Percentiles rank a stretch among this genome's conserved stretches.
phyloP scores from a whole-genome alignment of 1,284 basidiomycete genomes.

The Hortiboletus rubellus region DNA sequence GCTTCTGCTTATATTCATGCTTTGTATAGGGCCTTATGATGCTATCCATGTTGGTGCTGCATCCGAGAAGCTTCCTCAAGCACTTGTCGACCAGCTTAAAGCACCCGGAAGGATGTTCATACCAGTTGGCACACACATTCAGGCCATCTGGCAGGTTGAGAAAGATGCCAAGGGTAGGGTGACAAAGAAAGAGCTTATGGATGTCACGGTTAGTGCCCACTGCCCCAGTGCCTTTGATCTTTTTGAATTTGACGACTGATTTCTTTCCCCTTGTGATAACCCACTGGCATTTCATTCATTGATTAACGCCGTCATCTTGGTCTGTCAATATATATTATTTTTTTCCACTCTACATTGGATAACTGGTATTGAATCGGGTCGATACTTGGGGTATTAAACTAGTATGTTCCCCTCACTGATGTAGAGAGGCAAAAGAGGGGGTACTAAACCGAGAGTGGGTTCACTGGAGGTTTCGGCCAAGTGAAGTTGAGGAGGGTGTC shows the following conservation, averaged over 20 bases:
- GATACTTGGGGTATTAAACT: neutral
- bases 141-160: slow-evolving; percentile 77
- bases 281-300: neutral
- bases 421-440: slow-evolving; percentile 28
- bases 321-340: neutral
- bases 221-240: slow-evolving; percentile 12
- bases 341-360: neutral
- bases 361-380: neutral
- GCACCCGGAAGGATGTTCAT: slow-evolving; percentile 91
- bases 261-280: neutral
- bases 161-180: slow-evolving; percentile 77
- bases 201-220: slow-evolving; percentile 65
- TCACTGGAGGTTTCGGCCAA: neutral
- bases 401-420: slow-evolving; percentile 35
- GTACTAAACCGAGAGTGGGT: slow-evolving; percentile 10
- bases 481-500: neutral
- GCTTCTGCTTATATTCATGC: neutral
- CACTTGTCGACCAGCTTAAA: slow-evolving; percentile 81
- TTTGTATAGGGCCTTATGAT: slow-evolving; percentile 67
- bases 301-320: neutral
- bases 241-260: slow-evolving; percentile 15
- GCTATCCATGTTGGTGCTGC: slow-evolving; percentile 97
- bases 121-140: slow-evolving; percentile 71
- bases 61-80: slow-evolving; percentile 71
- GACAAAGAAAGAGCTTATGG: slow-evolving; percentile 69